Conservation (phyloP, 2,329 filamentous ascomycete genomes). For the Ceratocystis smalleyi region DNA sequence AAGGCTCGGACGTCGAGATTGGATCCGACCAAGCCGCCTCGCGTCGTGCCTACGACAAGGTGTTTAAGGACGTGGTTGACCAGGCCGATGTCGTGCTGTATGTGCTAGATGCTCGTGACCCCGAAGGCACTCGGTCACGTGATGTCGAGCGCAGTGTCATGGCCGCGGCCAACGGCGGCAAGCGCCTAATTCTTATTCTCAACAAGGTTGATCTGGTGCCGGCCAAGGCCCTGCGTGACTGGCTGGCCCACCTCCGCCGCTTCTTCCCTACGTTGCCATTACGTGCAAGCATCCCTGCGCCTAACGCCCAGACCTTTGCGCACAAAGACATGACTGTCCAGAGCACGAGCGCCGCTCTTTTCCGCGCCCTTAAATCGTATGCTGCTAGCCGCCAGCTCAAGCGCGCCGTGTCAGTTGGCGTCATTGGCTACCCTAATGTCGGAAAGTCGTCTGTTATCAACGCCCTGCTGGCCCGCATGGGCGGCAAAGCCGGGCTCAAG, state of each 20-base stretch:
- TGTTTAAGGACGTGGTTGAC: slow-evolving; percentile 86
- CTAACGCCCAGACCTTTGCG: slow-evolving; percentile 82
- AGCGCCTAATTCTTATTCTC: slow-evolving; percentile 76
- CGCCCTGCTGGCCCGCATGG: slow-evolving; percentile 63
- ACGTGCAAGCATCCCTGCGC: slow-evolving; percentile 63
- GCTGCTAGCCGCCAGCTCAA: slow-evolving; percentile 72
- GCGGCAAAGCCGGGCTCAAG: slow-evolving; percentile 41
- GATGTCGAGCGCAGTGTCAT: slow-evolving; percentile 84
- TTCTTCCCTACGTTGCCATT: slow-evolving; percentile 87
- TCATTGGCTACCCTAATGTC: slow-evolving; percentile 91
- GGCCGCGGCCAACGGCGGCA: slow-evolving; percentile 68
- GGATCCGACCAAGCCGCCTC: slow-evolving; percentile 45
- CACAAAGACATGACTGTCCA: slow-evolving; percentile 79
- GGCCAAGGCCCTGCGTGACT: slow-evolving; percentile 62
- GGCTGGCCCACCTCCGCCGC: slow-evolving; percentile 69
- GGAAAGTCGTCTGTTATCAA: slow-evolving; percentile 97
- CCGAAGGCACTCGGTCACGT: slow-evolving; percentile 75
- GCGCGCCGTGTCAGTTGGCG: slow-evolving; percentile 76
- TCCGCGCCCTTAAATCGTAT: slow-evolving; percentile 80
- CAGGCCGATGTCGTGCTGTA: slow-evolving; percentile 83
- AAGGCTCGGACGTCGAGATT: slow-evolving; percentile 36
- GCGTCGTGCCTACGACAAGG: slow-evolving; percentile 80
- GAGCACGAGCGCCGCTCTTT: slow-evolving; percentile 68
- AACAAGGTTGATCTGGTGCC: slow-evolving; percentile 95
- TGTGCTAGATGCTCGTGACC: slow-evolving; percentile 82